Evolutionary conservation across 495 filamentous ascomycete genomes (phyloP).

Genomic region (Schizothecium vesticola): DNA sequence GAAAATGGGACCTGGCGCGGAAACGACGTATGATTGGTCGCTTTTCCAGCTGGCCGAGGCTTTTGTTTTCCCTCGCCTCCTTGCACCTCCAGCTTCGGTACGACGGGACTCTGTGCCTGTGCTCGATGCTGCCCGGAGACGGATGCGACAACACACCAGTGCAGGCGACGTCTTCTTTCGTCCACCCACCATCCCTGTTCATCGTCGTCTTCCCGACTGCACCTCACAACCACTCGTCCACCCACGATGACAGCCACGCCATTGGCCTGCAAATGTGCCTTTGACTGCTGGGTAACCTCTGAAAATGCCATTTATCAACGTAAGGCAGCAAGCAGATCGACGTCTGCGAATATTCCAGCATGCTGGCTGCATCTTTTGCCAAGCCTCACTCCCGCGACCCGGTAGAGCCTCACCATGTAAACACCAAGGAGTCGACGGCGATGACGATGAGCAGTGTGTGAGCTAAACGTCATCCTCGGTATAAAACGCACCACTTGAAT

Average conservation of each 20-base stretch:
- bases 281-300: background rate
- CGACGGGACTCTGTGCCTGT: background rate
- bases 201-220: conserved; percentile 2
- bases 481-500: background rate
- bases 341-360: background rate
- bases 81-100: background rate
- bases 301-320: background rate
- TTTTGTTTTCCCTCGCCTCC: conserved; percentile 18
- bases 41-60: conserved; percentile 18
- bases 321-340: background rate
- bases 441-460: background rate
- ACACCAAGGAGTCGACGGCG: background rate
- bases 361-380: background rate
- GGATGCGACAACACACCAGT: conserved; percentile 10
- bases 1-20: conserved; percentile 9
- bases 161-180: no score
- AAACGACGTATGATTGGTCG: conserved; percentile 20
- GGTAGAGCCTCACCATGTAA: background rate
- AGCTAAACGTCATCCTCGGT: background rate
- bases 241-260: background rate
- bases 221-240: conserved; percentile 10
- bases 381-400: background rate
- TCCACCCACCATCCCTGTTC: conserved; percentile 4
- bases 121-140: conserved; percentile 3
- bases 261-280: background rate